Evolutionary conservation across 2,329 filamentous ascomycete genomes (phyloP), one percentile per base, ranked within the genome.

Genomic region (Cadophora sp.): DNA sequence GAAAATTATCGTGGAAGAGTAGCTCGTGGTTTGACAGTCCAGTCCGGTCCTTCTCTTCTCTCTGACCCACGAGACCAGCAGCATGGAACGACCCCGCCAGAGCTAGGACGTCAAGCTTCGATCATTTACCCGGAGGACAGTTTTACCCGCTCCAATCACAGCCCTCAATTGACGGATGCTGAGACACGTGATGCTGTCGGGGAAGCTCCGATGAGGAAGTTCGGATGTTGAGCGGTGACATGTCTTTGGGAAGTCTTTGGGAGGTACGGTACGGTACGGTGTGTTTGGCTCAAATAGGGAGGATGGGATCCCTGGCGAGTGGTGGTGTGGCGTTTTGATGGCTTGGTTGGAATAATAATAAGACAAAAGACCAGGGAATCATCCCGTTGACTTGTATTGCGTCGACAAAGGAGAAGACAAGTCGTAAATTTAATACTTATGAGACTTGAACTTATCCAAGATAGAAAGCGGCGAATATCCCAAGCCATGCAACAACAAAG

Each of bases 131-230:
- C 69, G 65, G 61, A 2, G 12, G 16, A 19, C 7, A 46, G 4
- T 22, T 67, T 73, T 73, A 75, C 50, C 72, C 72, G 74, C 69
- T 19, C 74, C 73, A 75, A 74, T 75, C 64, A 74, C 1, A 11
- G 22, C 1, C 43, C 2, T 63, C 55, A 60, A 56, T 65, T 55
- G 56, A 40, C 3, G 14, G 16, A 3, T 3, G 14, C 7, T 1
- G 12, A 16, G 34, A 60, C 58, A 60, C 58, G 58, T 60, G 58
- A 46, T 8, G 4, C 6, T 5, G 19, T 43, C 37, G 34, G 34
- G 46, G 8, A 6, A 43, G 40, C 5, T 29, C 34, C 34, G 11
- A 46, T 26, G 11, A 27, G 37, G 40, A 46, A 26, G 9, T 60
- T 40, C 14, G n/a, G n/a, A n/a, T n/a, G n/a, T n/a, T n/a, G n/a